Evolutionary conservation across 306 rosid genomes (phyloP).

Genomic region (Abrus pulchellus): DNA sequence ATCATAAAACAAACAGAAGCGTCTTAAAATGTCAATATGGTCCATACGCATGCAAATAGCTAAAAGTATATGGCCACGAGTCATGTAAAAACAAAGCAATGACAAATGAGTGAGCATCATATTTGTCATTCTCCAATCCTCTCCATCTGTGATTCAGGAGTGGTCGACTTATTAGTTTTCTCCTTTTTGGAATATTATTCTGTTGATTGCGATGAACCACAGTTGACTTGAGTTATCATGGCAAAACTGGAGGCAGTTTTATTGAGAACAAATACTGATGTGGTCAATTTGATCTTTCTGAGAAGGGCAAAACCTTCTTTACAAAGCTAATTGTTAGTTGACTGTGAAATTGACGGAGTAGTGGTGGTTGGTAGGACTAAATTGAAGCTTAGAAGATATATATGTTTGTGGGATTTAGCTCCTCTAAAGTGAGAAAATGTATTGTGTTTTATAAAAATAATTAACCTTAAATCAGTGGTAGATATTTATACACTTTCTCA

Average conservation of each 20-base stretch:
- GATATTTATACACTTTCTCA: no score
- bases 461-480: no score
- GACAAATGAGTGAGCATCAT: conserved; percentile 34
- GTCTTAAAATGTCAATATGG: conserved; percentile 39
- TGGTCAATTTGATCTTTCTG: conserved; percentile 45
- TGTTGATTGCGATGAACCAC: conserved; percentile 42
- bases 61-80: conserved; percentile 30
- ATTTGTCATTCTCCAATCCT: conserved; percentile 17
- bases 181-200: conserved; percentile 37
- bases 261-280: conserved; percentile 48
- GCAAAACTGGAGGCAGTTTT: conserved; percentile 43
- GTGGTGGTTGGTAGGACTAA: conserved; percentile 37
- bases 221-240: conserved; percentile 43
- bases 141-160: conserved; percentile 41
- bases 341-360: conserved; percentile 44
- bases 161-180: conserved; percentile 27
- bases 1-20: conserved; percentile 45
- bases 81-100: conserved; percentile 43
- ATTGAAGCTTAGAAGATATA: conserved; percentile 14
- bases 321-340: conserved; percentile 42
- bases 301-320: conserved; percentile 45
- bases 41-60: conserved; percentile 42
- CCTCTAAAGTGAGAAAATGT: no score
- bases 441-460: no score
- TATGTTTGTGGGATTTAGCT: no score